phyloP scores from a whole-genome alignment of 192 early-diverging fungal species.

The Gamsiella multidivaricata region DNA sequence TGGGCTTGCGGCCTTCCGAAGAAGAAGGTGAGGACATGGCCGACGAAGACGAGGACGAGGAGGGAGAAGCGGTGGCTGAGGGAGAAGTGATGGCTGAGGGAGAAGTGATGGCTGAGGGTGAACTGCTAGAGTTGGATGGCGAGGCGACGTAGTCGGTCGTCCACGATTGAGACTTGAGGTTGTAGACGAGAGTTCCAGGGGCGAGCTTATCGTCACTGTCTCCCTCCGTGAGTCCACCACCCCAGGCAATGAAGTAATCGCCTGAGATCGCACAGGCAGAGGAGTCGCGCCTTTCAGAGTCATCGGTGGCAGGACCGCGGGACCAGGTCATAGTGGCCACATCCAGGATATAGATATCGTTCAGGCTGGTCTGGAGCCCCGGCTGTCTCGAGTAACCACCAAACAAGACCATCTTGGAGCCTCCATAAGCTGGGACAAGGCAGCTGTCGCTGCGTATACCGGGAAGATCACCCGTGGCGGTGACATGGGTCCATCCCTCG shows the following conservation, averaged over 20 bases:
- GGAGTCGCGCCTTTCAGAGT: neutral
- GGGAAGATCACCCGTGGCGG: neutral
- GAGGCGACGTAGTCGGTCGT: neutral
- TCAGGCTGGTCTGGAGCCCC: neutral
- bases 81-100: too few relatives aligned
- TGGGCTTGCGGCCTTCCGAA: too few relatives aligned
- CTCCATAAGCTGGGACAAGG: conserved; percentile 3
- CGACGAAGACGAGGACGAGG: too few relatives aligned
- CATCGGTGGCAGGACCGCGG: neutral
- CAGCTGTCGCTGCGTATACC: neutral
- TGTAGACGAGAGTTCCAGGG: neutral
- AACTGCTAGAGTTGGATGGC: too few relatives aligned
- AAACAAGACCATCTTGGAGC: conserved; percentile 32
- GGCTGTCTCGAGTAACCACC: conserved; percentile 5
- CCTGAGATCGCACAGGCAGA: conserved; percentile 23
- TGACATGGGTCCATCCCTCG: neutral
- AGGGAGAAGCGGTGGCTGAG: too few relatives aligned
- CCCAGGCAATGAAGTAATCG: conserved; percentile 28
- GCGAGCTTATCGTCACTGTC: neutral
- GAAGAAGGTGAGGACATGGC: too few relatives aligned
- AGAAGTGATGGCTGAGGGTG: too few relatives aligned
- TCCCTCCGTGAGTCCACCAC: too few relatives aligned
- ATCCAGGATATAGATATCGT: conserved; percentile 30
- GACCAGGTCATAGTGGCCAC: conserved; percentile 19
- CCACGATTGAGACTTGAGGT: neutral